phyloP scores from a whole-genome alignment of 805 yeast species.

The Sungouiozyma ichnusensis region DNA sequence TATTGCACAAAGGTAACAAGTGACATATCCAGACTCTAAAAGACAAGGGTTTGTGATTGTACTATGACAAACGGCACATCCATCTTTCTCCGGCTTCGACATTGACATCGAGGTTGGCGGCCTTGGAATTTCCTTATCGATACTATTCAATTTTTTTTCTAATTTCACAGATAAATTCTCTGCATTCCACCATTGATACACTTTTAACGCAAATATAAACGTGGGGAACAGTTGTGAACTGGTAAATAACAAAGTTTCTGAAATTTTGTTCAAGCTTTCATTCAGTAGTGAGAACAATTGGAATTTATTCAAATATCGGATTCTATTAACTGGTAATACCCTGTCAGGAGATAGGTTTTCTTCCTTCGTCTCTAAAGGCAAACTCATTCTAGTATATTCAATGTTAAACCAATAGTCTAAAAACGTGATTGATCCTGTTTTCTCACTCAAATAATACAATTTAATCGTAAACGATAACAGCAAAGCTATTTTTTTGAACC shows the following conservation, averaged over 20 bases:
- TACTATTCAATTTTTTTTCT: slow-evolving; percentile 36
- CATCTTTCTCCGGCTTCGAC: background rate
- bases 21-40: slow-evolving; percentile 85
- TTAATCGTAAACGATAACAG: slow-evolving; percentile 46
- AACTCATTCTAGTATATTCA: slow-evolving; percentile 40
- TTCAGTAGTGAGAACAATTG: slow-evolving; percentile 12
- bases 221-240: slow-evolving; percentile 57
- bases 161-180: slow-evolving; percentile 58
- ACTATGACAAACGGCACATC: slow-evolving; percentile 63
- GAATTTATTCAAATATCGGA: slow-evolving; percentile 30
- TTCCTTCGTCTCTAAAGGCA: slow-evolving; percentile 13
- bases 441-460: slow-evolving; percentile 57
- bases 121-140: slow-evolving; percentile 35
- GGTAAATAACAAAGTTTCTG: slow-evolving; percentile 4
- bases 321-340: slow-evolving; percentile 3
- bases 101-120: slow-evolving; percentile 5
- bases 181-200: slow-evolving; percentile 88
- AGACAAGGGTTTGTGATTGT: slow-evolving; percentile 68
- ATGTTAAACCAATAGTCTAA: slow-evolving; percentile 52
- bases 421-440: slow-evolving; percentile 50
- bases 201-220: slow-evolving; percentile 70
- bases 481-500: slow-evolving; percentile 36
- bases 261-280: slow-evolving; percentile 10
- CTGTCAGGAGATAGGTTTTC: too few relatives aligned
- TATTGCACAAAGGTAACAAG: slow-evolving; percentile 80